phyloP scores from a whole-genome alignment of 2,329 filamentous ascomycete species.

The Sphaceloma murrayae region DNA sequence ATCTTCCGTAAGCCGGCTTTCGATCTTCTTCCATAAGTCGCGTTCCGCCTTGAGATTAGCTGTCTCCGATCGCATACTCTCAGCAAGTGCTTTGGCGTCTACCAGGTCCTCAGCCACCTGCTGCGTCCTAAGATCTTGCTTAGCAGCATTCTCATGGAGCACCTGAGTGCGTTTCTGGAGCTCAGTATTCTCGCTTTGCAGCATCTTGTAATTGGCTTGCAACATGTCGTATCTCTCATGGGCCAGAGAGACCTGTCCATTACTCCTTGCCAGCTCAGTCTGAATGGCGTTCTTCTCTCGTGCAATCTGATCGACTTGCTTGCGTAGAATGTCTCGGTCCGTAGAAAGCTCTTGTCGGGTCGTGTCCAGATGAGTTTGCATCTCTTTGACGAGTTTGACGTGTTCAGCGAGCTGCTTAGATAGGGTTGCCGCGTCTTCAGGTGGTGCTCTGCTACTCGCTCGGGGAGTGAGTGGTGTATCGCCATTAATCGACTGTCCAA shows the following conservation, averaged over 20 bases:
- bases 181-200: conserved; percentile 77
- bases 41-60: conserved; percentile 93
- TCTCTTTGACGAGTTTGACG: conserved; percentile 68
- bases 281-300: conserved; percentile 75
- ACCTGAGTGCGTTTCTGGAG: conserved; percentile 71
- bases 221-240: conserved; percentile 82
- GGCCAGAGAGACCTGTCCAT: conserved; percentile 71
- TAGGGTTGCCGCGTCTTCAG: conserved; percentile 39
- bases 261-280: conserved; percentile 67
- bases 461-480: conserved; percentile 39
- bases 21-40: conserved; percentile 86
- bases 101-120: conserved; percentile 90
- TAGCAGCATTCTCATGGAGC: conserved; percentile 73
- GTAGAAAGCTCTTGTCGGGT: conserved; percentile 78
- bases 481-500: conserved; percentile 61
- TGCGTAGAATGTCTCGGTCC: conserved; percentile 71
- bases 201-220: conserved; percentile 72
- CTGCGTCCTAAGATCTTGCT: conserved; percentile 81
- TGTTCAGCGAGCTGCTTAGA: conserved; percentile 57
- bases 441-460: conserved; percentile 29
- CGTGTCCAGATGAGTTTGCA: conserved; percentile 81
- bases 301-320: conserved; percentile 73
- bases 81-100: conserved; percentile 68
- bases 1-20: conserved; percentile 77
- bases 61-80: conserved; percentile 82